phyloP scores from a whole-genome alignment of 257 asterid genomes.

The Lycium ferocissimum region DNA sequence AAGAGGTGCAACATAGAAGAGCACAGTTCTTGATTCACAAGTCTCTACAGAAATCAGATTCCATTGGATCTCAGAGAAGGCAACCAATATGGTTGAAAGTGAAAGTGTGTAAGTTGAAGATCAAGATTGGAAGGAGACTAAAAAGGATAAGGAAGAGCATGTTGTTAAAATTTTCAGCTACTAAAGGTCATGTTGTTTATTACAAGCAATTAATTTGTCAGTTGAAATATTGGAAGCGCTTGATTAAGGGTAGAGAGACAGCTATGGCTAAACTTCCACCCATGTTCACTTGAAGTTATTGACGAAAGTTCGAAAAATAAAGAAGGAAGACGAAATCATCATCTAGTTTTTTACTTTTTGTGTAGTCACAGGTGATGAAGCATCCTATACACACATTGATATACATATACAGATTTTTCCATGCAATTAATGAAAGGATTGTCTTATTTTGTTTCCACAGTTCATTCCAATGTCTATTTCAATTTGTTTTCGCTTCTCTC shows the following conservation, averaged over 20 bases:
- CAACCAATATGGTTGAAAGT: slow-evolving; percentile 67
- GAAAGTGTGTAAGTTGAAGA: slow-evolving; percentile 59
- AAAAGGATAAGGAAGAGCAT: slow-evolving; percentile 58
- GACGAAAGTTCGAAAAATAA: not conserved
- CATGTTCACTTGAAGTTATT: not conserved
- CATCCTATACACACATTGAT: not conserved
- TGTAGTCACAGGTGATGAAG: not conserved
- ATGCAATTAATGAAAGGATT: not conserved
- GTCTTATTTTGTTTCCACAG: not conserved
- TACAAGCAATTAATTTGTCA: slow-evolving; percentile 49
- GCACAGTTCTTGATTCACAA: slow-evolving; percentile 88
- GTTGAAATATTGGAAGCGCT: slow-evolving; percentile 59
- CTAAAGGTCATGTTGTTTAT: slow-evolving; percentile 44
- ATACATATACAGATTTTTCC: not conserved
- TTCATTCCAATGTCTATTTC: not conserved
- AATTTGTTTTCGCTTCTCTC: not conserved
- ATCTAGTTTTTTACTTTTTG: not conserved
- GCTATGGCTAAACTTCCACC: slow-evolving; percentile 32
- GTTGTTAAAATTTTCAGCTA: slow-evolving; percentile 45
- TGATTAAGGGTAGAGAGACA: slow-evolving; percentile 45
- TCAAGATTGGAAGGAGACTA: slow-evolving; percentile 65
- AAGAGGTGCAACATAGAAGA: slow-evolving; percentile 56
- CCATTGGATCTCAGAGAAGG: slow-evolving; percentile 35
- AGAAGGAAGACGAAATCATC: not conserved
- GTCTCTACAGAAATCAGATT: slow-evolving; percentile 59